phyloP scores from a whole-genome alignment of 306 rosid genomes.

The Corylus heterophylla region DNA sequence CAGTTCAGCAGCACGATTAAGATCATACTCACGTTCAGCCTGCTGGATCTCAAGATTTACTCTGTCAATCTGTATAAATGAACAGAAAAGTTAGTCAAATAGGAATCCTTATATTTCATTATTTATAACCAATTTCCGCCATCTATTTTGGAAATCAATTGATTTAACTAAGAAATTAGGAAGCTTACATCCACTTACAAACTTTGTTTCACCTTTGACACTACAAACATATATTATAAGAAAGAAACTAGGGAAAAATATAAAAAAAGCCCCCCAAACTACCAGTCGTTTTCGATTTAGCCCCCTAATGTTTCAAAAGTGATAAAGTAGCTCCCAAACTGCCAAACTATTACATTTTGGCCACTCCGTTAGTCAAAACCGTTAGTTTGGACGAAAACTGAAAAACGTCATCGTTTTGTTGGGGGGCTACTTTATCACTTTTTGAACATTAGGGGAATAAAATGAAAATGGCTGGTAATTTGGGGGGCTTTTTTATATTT shows the following conservation, averaged over 20 bases:
- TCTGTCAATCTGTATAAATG: conserved; percentile 74
- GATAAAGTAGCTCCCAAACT: too few relatives aligned
- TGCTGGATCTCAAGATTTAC: conserved; percentile 94
- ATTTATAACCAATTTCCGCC: background rate
- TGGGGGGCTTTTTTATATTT: too few relatives aligned
- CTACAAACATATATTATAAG: background rate
- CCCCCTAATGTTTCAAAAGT: too few relatives aligned
- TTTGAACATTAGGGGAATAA: too few relatives aligned
- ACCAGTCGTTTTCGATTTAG: too few relatives aligned
- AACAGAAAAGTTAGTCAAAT: conserved; percentile 20
- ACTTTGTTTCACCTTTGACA: conserved; percentile 1
- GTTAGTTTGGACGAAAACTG: too few relatives aligned
- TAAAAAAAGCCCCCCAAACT: too few relatives aligned
- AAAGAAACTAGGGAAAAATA: background rate
- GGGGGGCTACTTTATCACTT: too few relatives aligned
- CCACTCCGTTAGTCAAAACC: too few relatives aligned
- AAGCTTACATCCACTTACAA: background rate
- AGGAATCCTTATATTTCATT: background rate
- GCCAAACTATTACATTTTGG: too few relatives aligned
- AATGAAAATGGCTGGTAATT: too few relatives aligned
- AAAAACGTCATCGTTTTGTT: too few relatives aligned
- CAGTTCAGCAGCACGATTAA: conserved; percentile 93
- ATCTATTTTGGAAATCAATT: background rate
- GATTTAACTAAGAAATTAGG: background rate
- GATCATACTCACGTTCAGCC: conserved; percentile 96